phyloP scores from a whole-genome alignment of 2,329 filamentous ascomycete species.

The Botrytis deweyae region DNA sequence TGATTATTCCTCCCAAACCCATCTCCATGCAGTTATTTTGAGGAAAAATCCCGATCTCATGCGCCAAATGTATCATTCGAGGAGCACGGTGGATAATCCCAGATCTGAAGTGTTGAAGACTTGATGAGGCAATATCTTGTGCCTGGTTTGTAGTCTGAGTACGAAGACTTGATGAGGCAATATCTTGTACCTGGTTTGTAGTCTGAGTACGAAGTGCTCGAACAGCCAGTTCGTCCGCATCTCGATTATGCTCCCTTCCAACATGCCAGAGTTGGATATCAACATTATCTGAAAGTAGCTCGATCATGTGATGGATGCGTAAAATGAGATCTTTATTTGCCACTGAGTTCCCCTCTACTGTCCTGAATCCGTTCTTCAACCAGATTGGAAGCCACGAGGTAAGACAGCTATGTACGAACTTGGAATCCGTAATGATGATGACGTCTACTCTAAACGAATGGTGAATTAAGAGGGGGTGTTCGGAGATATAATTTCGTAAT shows the following conservation, averaged over 20 bases:
- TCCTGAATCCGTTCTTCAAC: neutral
- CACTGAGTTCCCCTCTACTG: neutral
- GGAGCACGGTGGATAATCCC: neutral
- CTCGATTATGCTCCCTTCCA: neutral
- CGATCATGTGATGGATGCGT: neutral
- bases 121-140: neutral
- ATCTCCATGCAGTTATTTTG: neutral
- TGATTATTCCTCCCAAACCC: neutral
- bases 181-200: too few relatives aligned
- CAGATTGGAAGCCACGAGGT: neutral
- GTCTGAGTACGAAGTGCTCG: neutral
- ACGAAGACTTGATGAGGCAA: neutral
- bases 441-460: neutral
- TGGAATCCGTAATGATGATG: neutral
- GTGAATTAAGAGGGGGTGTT: too few relatives aligned
- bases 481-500: neutral
- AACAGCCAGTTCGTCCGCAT: neutral
- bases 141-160: too few relatives aligned
- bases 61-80: neutral
- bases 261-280: neutral
- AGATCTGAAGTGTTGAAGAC: neutral
- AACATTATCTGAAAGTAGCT: neutral
- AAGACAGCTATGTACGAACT: neutral
- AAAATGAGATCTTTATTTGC: neutral
- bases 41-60: neutral